phyloP scores from a whole-genome alignment of 2,329 filamentous ascomycete species.

The Cordyceps cateniannulata region DNA sequence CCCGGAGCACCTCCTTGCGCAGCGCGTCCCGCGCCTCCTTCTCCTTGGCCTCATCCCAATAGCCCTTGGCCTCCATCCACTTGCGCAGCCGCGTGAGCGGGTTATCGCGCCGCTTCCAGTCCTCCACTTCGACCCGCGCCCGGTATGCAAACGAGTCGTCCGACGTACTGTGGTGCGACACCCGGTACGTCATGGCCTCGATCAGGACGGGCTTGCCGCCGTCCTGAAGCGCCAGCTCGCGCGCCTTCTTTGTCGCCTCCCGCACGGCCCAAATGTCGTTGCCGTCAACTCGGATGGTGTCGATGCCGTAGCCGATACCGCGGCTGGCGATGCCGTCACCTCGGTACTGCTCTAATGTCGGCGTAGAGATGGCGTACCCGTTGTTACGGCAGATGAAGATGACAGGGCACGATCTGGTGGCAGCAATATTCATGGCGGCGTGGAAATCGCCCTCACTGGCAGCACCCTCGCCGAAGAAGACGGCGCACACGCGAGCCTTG shows the following conservation, averaged over 20 bases:
- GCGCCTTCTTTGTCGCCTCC: slow-evolving; percentile 70
- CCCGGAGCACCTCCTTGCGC: slow-evolving; percentile 71
- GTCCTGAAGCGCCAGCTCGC: slow-evolving; percentile 69
- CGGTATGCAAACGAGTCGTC: slow-evolving; percentile 97
- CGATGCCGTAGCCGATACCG: slow-evolving; percentile 87
- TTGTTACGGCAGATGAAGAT: slow-evolving; percentile 92
- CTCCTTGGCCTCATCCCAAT: slow-evolving; percentile 84
- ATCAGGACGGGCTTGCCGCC: slow-evolving; percentile 81
- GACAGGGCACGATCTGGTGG: slow-evolving; percentile 79
- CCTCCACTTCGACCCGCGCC: slow-evolving; percentile 86
- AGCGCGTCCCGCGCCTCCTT: slow-evolving; percentile 59
- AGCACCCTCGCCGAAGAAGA: slow-evolving; percentile 87
- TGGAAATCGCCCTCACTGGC: slow-evolving; percentile 91
- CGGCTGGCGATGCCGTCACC: slow-evolving; percentile 86
- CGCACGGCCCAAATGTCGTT: slow-evolving; percentile 89
- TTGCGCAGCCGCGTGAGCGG: slow-evolving; percentile 80
- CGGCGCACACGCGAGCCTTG: slow-evolving; percentile 64
- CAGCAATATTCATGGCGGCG: slow-evolving; percentile 83
- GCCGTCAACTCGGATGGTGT: slow-evolving; percentile 87
- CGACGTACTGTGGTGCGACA: slow-evolving; percentile 92
- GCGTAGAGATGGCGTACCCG: slow-evolving; percentile 84
- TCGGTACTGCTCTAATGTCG: slow-evolving; percentile 83
- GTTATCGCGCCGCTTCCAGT: slow-evolving; percentile 89
- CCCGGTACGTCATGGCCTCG: slow-evolving; percentile 97
- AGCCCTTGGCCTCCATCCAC: slow-evolving; percentile 76